phyloP scores from a whole-genome alignment of 2,329 filamentous ascomycete genomes.

The Diaporthe citri region DNA sequence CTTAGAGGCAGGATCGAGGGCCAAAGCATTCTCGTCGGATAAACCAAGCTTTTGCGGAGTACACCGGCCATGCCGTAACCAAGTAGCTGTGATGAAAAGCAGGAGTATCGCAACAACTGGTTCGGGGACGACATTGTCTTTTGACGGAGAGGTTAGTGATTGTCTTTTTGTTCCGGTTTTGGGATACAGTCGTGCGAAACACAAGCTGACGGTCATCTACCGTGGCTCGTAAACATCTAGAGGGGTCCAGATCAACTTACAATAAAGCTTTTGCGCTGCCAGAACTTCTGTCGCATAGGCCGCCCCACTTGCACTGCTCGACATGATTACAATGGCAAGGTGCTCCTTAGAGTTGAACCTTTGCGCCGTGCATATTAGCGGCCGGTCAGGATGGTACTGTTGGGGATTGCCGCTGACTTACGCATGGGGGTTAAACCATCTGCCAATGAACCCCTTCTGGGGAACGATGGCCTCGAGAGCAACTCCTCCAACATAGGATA shows the following conservation, averaged over 20 bases:
- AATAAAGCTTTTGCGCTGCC: slow-evolving; percentile 61
- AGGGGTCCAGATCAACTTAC: not conserved
- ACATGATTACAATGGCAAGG: slow-evolving; percentile 42
- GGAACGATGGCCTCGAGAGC: slow-evolving; percentile 53
- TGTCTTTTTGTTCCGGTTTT: not conserved
- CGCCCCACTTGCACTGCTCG: slow-evolving; percentile 41
- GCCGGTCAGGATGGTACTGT: not conserved
- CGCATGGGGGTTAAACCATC: slow-evolving; percentile 46
- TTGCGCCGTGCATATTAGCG: not conserved
- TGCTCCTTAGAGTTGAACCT: slow-evolving; percentile 46
- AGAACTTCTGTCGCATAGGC: slow-evolving; percentile 52
- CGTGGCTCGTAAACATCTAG: slow-evolving; percentile 4
- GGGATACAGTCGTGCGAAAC: not conserved
- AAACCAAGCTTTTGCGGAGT: slow-evolving; percentile 58
- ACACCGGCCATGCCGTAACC: slow-evolving; percentile 64
- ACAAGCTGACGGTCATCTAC: not conserved
- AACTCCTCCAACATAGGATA: slow-evolving; percentile 58
- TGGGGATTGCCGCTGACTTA: not conserved
- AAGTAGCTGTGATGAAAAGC: slow-evolving; percentile 61
- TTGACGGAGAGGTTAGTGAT: not conserved
- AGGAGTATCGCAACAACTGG: slow-evolving; percentile 58
- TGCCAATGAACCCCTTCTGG: slow-evolving; percentile 48
- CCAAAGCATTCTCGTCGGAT: slow-evolving; percentile 59
- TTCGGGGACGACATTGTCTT: slow-evolving; percentile 53
- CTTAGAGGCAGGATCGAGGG: slow-evolving; percentile 47